Evolutionary conservation across 176 grass and related monocot genomes (phyloP).

Genomic region (Carex pumila): DNA sequence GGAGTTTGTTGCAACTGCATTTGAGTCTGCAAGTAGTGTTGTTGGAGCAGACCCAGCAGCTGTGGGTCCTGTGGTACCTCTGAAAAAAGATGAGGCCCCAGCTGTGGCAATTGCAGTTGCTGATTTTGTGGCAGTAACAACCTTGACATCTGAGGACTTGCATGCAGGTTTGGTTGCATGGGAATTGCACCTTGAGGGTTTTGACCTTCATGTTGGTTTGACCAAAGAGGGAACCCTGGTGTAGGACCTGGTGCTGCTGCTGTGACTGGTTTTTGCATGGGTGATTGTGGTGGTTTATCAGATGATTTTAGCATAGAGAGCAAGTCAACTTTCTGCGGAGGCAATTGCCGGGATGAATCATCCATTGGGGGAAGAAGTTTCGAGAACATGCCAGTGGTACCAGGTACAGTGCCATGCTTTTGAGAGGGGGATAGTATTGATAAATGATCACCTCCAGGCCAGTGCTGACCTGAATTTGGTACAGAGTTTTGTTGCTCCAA

Average conservation of each 20-base stretch:
- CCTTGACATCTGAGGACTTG: constrained; percentile 40
- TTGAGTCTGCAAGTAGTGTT: constrained; percentile 82
- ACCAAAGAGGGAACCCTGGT: constrained; percentile 39
- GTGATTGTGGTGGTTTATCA: constrained; percentile 50
- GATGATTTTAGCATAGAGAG: constrained; percentile 68
- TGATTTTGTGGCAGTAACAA: constrained; percentile 45
- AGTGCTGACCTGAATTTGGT: constrained; percentile 50
- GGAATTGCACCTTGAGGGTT: constrained; percentile 41
- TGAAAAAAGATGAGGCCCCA: constrained; percentile 7
- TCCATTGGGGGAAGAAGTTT: constrained; percentile 46
- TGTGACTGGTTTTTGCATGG: not conserved
- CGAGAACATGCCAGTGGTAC: constrained; percentile 47
- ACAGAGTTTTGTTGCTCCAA: constrained; percentile 76
- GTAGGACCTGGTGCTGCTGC: constrained; percentile 20
- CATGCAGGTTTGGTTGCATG: constrained; percentile 47
- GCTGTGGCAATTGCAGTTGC: constrained; percentile 23
- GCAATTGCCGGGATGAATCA: constrained; percentile 46
- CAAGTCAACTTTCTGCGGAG: constrained; percentile 69
- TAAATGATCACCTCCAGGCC: constrained; percentile 47
- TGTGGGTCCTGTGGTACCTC: constrained; percentile 88
- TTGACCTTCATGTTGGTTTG: constrained; percentile 56
- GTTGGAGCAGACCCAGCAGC: constrained; percentile 58
- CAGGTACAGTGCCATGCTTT: constrained; percentile 37
- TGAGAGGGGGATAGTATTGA: constrained; percentile 25
- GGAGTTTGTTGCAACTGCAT: constrained; percentile 68